phyloP scores from a whole-genome alignment of 208 protist species.

The Trypanosoma vivax region DNA sequence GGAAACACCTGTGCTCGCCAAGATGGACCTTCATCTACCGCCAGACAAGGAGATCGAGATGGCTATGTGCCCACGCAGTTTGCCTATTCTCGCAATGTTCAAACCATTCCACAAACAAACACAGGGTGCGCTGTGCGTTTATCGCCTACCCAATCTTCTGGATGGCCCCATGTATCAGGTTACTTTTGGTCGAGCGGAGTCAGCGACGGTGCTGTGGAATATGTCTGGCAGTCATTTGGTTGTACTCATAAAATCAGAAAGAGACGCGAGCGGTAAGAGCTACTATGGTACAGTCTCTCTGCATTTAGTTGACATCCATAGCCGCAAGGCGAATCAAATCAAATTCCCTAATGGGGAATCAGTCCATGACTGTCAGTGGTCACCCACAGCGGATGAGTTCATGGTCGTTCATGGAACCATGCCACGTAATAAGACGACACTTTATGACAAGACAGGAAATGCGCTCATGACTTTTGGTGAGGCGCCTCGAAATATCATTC shows the following conservation, averaged over 20 bases:
- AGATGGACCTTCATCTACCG: conserved; percentile 69
- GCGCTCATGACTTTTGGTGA: conserved; percentile 82
- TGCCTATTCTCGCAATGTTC: conserved; percentile 71
- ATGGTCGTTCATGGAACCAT: conserved; percentile 87
- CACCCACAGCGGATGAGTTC: conserved; percentile 62
- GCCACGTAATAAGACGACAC: conserved; percentile 84
- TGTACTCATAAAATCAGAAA: conserved; percentile 71
- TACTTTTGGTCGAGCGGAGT: conserved; percentile 66
- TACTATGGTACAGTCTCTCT: conserved; percentile 85
- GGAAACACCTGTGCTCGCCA: conserved; percentile 29
- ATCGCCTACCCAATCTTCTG: conserved; percentile 67
- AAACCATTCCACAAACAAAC: conserved; percentile 77
- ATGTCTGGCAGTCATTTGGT: conserved; percentile 55
- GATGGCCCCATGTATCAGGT: conserved; percentile 55
- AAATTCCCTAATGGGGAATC: conserved; percentile 68
- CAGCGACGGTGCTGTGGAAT: conserved; percentile 59
- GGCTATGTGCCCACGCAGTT: conserved; percentile 36
- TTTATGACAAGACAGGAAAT: conserved; percentile 71
- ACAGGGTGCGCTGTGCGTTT: conserved; percentile 53
- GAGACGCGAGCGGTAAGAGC: conserved; percentile 76
- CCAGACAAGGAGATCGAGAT: conserved; percentile 79
- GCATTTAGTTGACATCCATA: conserved; percentile 71
- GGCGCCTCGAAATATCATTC: conserved; percentile 75
- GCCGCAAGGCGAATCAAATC: conserved; percentile 49
- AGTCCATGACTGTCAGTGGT: conserved; percentile 87